These are phyloP conservation scores for Colletotrichum lindemuthianum DNA, from an alignment of 2,329 filamentous ascomycete genomes.

Conservation along the genomic window DNA sequence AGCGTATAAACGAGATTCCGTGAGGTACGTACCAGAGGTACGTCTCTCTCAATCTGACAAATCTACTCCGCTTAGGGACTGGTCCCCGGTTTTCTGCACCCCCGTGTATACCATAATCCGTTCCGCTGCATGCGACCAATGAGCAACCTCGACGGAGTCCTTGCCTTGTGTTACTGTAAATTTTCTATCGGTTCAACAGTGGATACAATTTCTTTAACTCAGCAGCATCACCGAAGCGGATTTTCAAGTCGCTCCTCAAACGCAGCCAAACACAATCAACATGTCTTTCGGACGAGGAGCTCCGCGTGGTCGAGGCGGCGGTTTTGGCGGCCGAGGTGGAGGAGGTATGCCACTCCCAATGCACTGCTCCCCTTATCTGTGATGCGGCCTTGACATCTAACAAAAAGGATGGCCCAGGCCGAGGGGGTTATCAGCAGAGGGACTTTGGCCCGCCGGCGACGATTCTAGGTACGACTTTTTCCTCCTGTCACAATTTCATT, in stretches of 20 bases:
- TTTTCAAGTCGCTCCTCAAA: constrained; percentile 30
- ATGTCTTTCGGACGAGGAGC: constrained; percentile 39
- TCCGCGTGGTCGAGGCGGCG: constrained; percentile 36
- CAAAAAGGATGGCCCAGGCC: constrained; percentile 23
- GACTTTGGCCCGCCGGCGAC: constrained; percentile 37
- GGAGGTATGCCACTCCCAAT: constrained; percentile 16
- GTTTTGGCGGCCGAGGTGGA: constrained; percentile 37
- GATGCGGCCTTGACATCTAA: constrained; percentile 7
- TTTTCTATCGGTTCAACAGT: constrained; percentile 30
- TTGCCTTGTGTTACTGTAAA: constrained; percentile 31
- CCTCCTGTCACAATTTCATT: background rate
- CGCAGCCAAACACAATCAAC: constrained; percentile 22
- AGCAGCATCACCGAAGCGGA: constrained; percentile 16
- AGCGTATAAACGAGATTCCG: no score
- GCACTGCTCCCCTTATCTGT: background rate
- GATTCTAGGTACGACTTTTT: constrained; percentile 32
- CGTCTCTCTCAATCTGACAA: no score
- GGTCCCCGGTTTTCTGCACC: no score
- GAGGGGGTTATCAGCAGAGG: constrained; percentile 36
- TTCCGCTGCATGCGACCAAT: no score
- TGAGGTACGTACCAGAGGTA: no score
- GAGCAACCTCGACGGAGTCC: no score
- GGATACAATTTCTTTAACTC: constrained; percentile 20
- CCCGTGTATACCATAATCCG: no score
- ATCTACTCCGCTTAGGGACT: no score